Evolutionary conservation across 805 yeast species (phyloP), one percentile per base, ranked within the genome.

Genomic region (Zygosaccharomyces bailii): DNA sequence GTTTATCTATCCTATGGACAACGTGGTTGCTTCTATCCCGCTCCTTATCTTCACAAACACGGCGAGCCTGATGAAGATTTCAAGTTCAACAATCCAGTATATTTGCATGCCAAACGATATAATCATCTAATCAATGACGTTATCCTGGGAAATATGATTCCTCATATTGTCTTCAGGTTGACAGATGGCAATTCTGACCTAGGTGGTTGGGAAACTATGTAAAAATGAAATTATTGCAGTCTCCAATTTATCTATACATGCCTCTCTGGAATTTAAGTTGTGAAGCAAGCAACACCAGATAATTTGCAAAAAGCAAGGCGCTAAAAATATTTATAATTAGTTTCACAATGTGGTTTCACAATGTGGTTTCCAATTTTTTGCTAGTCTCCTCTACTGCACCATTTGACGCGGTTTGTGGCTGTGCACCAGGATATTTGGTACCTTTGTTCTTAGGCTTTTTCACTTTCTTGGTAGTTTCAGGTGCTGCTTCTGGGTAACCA

Each of bases 151-250:
- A 90, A 88, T 57, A 86, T 85, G 57, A 70, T 87, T 2, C 83
- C 87, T 3, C 87, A 86, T 54, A 72, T 74, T 35, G 81, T 90
- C 25, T 89, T 88, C 1, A 72, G 98, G 50, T 80, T 81, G 52
- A 72, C 91, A 11, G 98, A 91, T 55, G 79, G 83, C 31, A 77
- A 76, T 5, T 66, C 83, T 25, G 98, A 91, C 63, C 78, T 84
- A 30, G 99, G 99, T 6, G 99, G 99, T 0, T 91, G 99, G 99
- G 93, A 85, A 54, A 86, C 66, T 3, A 51, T 63, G 52, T 63
- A 46, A 44, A 5, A 24, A 39, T 30, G 27, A 4, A 10, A 27
- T 10, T n/a, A 27, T 10, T n/a, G 6, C 14, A 27, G 31, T 3
- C 3, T 5, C 3, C 25, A 33, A 27, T 17, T 27, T 27, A 4